Evolutionary conservation across 2,329 filamentous ascomycete species (phyloP).

Genomic region (Phyllosticta capitalensis): DNA sequence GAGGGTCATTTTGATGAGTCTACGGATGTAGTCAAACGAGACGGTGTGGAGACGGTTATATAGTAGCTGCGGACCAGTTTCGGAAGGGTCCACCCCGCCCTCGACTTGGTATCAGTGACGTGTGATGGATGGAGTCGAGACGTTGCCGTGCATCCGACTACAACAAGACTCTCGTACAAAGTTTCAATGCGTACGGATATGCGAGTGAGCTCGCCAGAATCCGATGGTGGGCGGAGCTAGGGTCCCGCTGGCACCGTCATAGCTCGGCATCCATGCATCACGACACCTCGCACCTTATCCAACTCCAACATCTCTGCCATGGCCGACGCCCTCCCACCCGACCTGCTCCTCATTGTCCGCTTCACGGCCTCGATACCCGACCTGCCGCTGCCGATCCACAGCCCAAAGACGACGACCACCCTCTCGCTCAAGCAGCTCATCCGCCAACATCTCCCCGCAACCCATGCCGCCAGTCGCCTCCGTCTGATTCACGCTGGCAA

Average conservation of each 20-base stretch:
- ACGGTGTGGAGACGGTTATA: not conserved
- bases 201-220: no score
- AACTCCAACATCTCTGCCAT: not conserved
- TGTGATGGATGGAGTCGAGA: not conserved
- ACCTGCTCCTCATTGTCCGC: constrained; percentile 59
- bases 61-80: constrained; percentile 1
- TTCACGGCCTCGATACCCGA: constrained; percentile 83
- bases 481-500: constrained; percentile 87
- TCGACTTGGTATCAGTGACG: not conserved
- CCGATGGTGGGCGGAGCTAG: not conserved
- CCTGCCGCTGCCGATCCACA: constrained; percentile 64
- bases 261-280: not conserved
- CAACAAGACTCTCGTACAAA: not conserved
- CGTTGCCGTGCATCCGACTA: not conserved
- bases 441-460: constrained; percentile 56
- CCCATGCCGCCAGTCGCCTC: constrained; percentile 58
- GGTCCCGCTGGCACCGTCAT: not conserved
- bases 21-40: not conserved
- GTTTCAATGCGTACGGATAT: no score
- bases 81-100: not conserved
- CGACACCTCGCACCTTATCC: not conserved
- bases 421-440: constrained; percentile 75
- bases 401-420: constrained; percentile 60
- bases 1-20: constrained; percentile 45
- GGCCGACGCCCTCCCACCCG: constrained; percentile 10